Conservation (phyloP, 495 filamentous ascomycete genomes). For the Neurospora sp. region DNA sequence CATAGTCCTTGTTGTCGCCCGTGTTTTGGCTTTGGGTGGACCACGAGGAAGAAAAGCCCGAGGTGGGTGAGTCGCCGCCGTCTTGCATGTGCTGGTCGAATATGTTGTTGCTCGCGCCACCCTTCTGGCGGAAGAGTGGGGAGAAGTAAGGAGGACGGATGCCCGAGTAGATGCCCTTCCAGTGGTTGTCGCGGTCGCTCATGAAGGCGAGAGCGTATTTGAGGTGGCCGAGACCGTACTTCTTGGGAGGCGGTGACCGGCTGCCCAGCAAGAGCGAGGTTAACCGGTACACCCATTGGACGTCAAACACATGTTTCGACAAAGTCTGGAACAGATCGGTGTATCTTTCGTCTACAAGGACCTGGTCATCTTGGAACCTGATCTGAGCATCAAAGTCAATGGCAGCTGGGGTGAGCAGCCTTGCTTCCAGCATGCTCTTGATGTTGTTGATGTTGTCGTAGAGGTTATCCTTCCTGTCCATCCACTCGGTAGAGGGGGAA, state of each 20-base stretch:
- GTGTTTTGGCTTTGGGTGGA: neutral
- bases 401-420: slow-evolving; percentile 10
- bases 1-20: slow-evolving; percentile 11
- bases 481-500: neutral
- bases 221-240: slow-evolving; percentile 8
- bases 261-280: slow-evolving; percentile 18
- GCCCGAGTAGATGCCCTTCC: slow-evolving; percentile 9
- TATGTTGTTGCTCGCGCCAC: neutral
- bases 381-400: slow-evolving; percentile 10
- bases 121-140: slow-evolving; percentile 8
- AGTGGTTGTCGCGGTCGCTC: slow-evolving; percentile 14
- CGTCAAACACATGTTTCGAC: slow-evolving; percentile 15
- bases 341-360: slow-evolving; percentile 5
- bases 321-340: slow-evolving; percentile 1
- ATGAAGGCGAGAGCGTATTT: slow-evolving; percentile 14
- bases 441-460: slow-evolving; percentile 33
- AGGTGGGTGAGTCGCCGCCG: neutral
- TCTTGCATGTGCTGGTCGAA: neutral
- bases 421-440: slow-evolving; percentile 24
- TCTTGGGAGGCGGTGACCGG: slow-evolving; percentile 2
- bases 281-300: slow-evolving; percentile 24
- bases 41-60: neutral
- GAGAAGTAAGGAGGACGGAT: slow-evolving; percentile 22
- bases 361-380: neutral
- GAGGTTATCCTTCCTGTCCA: slow-evolving; percentile 22